These are phyloP conservation scores for Collybia nuda DNA, from an alignment of 768 basidiomycete species.

Conservation along the genomic window DNA sequence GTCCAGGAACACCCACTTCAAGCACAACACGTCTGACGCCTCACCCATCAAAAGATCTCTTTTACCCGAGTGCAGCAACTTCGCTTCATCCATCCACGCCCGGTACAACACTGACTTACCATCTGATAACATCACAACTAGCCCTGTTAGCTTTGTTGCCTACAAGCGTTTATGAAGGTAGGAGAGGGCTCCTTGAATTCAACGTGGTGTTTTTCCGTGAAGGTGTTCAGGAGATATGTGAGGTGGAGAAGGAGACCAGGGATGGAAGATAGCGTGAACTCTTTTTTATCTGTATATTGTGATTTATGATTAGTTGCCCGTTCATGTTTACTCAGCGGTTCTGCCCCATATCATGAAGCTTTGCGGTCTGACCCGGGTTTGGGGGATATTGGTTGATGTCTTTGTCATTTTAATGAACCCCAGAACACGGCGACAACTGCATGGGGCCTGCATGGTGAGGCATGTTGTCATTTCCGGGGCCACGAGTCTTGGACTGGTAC, in stretches of 20 bases:
- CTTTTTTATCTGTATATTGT: background rate
- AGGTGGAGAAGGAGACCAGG: conserved; percentile 64
- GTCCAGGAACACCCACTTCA: background rate
- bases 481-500: no score
- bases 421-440: conserved; percentile 5
- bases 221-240: conserved; percentile 80
- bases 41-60: conserved; percentile 40
- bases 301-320: background rate
- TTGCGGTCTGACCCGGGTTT: conserved; percentile 7
- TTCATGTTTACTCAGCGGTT: background rate
- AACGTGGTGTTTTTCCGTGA: conserved; percentile 85
- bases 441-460: background rate
- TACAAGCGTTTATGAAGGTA: conserved; percentile 67
- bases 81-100: conserved; percentile 57
- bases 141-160: conserved; percentile 74
- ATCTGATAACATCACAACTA: conserved; percentile 72
- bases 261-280: conserved; percentile 25
- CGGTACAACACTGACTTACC: conserved; percentile 81
- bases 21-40: background rate
- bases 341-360: conserved; percentile 1
- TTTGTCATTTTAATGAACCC: conserved; percentile 1
- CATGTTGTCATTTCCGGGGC: background rate
- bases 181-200: conserved; percentile 79
- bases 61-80: conserved; percentile 71
- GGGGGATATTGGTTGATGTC: conserved; percentile 5